Evolutionary conservation across 768 basidiomycete genomes (phyloP).

Genomic region (Erythrobasidium yunnanense): DNA sequence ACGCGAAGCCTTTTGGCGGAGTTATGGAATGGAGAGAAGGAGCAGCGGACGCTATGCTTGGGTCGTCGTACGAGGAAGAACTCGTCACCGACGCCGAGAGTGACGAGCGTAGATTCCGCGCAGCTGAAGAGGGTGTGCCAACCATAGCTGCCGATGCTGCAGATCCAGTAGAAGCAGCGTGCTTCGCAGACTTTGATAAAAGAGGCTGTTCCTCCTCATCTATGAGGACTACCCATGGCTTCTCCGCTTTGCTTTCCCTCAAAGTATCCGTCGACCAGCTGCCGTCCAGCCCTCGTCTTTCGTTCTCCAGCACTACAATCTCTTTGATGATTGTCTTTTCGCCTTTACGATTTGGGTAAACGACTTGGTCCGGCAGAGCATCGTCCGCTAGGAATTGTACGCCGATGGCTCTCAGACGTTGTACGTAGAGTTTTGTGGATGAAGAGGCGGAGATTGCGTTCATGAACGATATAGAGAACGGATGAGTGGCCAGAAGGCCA

Average conservation of each 20-base stretch:
- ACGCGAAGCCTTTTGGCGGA: constrained; percentile 7
- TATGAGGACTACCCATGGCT: constrained; percentile 2
- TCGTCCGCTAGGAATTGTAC: background rate
- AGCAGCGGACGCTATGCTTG: too few relatives aligned
- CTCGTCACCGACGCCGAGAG: too few relatives aligned
- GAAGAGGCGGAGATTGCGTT: constrained; percentile 1
- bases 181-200: too few relatives aligned
- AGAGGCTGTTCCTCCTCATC: background rate
- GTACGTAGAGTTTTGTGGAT: background rate
- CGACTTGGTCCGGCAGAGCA: constrained; percentile 11
- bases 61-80: too few relatives aligned
- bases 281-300: constrained; percentile 5
- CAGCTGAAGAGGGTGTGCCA: too few relatives aligned
- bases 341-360: constrained; percentile 6
- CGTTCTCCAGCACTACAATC: constrained; percentile 17
- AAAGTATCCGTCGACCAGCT: constrained; percentile 18
- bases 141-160: background rate
- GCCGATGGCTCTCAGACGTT: background rate
- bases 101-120: too few relatives aligned
- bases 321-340: background rate
- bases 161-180: background rate
- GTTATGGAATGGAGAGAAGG: too few relatives aligned
- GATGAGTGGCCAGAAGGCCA: constrained; percentile 30
- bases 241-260: background rate
- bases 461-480: constrained; percentile 9